phyloP scores from a whole-genome alignment of 805 yeast species.

The Teunomyces aglyptinius region DNA sequence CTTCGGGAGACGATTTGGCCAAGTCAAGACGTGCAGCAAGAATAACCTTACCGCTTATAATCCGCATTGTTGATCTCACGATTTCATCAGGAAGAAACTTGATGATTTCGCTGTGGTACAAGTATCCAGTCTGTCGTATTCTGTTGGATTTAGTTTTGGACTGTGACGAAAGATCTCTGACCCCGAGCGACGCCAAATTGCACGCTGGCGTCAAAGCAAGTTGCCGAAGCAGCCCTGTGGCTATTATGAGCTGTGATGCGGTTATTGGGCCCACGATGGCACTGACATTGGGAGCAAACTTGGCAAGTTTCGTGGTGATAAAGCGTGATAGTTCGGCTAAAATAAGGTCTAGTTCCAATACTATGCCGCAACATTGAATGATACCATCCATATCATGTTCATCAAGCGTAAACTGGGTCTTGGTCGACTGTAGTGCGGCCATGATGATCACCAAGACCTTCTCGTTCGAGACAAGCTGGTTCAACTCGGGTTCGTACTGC shows the following conservation, averaged over 20 bases:
- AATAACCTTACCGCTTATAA: conserved; percentile 73
- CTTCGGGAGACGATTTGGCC: conserved; percentile 41
- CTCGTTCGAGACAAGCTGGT: conserved; percentile 53
- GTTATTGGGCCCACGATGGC: conserved; percentile 69
- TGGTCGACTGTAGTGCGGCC: conserved; percentile 58
- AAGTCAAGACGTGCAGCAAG: conserved; percentile 83
- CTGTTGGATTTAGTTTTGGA: conserved; percentile 32
- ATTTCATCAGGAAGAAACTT: conserved; percentile 57
- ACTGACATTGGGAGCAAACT: conserved; percentile 77
- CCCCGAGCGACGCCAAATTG: conserved; percentile 77
- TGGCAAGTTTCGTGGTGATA: conserved; percentile 54
- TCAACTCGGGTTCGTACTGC: conserved; percentile 34
- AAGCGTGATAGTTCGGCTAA: conserved; percentile 46
- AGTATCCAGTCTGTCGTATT: conserved; percentile 64
- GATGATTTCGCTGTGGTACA: conserved; percentile 60
- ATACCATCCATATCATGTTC: conserved; percentile 37
- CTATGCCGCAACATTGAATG: conserved; percentile 43
- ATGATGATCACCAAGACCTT: conserved; percentile 70
- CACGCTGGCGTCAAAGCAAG: conserved; percentile 76
- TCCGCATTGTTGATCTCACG: conserved; percentile 69
- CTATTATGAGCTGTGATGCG: conserved; percentile 69
- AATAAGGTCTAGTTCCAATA: conserved; percentile 45
- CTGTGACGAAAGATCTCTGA: conserved; percentile 36
- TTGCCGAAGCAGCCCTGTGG: conserved; percentile 65
- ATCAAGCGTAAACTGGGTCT: conserved; percentile 21